These are phyloP conservation scores for Colletotrichum cordylinicola DNA, from an alignment of 2,329 filamentous ascomycete genomes.

Conservation along the genomic window DNA sequence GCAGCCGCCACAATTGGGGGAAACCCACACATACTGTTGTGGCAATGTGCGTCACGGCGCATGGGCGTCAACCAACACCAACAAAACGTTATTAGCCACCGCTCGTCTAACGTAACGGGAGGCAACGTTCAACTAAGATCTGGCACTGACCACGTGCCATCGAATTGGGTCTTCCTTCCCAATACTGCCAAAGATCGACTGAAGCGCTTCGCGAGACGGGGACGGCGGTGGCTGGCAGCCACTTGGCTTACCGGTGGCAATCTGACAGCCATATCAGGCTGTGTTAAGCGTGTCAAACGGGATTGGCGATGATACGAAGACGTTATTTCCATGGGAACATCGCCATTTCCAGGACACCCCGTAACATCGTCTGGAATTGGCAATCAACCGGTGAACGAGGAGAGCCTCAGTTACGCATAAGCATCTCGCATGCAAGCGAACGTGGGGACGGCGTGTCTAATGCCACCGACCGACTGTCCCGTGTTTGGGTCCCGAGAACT, in stretches of 20 bases:
- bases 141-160: neutral
- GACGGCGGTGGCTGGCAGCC: neutral
- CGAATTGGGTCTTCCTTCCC: neutral
- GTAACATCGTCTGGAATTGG: neutral
- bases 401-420: neutral
- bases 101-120: neutral
- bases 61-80: neutral
- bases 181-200: neutral
- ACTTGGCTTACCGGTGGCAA: neutral
- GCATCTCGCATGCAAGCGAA: neutral
- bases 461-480: neutral
- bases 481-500: neutral
- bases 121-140: neutral
- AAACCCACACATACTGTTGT: neutral
- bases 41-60: neutral
- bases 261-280: neutral
- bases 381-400: neutral
- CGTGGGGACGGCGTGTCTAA: neutral
- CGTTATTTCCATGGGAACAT: neutral
- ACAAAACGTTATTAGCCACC: neutral
- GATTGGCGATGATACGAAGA: neutral
- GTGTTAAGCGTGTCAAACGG: neutral
- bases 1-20: neutral
- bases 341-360: neutral
- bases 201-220: neutral